Evolutionary conservation across 2,329 filamentous ascomycete genomes (phyloP).

Genomic region (Camptophora hylomeconis): DNA sequence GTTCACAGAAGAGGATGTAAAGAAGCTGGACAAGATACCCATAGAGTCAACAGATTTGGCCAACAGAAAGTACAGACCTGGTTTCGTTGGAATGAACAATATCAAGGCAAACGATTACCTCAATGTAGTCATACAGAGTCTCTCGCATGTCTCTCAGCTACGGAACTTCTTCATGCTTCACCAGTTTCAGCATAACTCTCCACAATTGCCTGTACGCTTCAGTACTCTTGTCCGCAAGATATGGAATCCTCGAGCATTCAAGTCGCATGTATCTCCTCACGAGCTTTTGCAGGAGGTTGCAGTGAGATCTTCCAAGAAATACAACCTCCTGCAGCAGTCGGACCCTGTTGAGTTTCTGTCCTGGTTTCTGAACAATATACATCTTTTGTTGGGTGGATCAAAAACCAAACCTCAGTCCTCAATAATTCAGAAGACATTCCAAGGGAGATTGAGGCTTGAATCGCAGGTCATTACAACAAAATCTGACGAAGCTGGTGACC

Average conservation of each 20-base stretch:
- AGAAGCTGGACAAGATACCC: slow-evolving; percentile 56
- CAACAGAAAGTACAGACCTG: slow-evolving; percentile 73
- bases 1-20: slow-evolving; percentile 68
- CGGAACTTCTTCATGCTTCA: slow-evolving; percentile 88
- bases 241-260: slow-evolving; percentile 95
- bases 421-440: slow-evolving; percentile 85
- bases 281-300: slow-evolving; percentile 93
- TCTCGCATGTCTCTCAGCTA: slow-evolving; percentile 78
- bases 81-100: slow-evolving; percentile 98
- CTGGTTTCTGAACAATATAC: slow-evolving; percentile 95
- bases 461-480: slow-evolving; percentile 87
- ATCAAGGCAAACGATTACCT: slow-evolving; percentile 99
- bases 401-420: slow-evolving; percentile 73
- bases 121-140: slow-evolving; percentile 83
- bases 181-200: slow-evolving; percentile 52
- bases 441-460: slow-evolving; percentile 82
- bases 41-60: slow-evolving; percentile 58
- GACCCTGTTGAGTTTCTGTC: slow-evolving; percentile 94
- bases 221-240: slow-evolving; percentile 88
- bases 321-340: slow-evolving; percentile 78
- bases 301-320: slow-evolving; percentile 78
- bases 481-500: slow-evolving; percentile 62
- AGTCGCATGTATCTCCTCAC: slow-evolving; percentile 91
- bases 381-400: slow-evolving; percentile 79
- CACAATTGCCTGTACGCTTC: slow-evolving; percentile 78